phyloP scores from a whole-genome alignment of 257 asterid species.

The Solanum stenotomum region DNA sequence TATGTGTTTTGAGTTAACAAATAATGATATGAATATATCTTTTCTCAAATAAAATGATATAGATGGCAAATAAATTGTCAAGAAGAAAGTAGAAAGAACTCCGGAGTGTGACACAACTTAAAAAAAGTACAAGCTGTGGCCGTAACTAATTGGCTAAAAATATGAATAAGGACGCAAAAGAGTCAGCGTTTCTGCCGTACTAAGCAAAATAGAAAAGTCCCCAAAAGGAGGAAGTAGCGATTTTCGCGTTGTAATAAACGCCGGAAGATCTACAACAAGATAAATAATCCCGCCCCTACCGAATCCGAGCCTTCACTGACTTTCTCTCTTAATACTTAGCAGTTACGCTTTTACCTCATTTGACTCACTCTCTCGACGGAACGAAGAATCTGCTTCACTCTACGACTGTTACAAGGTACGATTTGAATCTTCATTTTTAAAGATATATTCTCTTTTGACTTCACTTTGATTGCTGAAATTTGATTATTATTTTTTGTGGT shows the following conservation, averaged over 20 bases:
- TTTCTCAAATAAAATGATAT: too few species aligned
- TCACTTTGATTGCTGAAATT: not conserved
- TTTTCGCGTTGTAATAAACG: not conserved
- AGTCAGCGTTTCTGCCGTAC: not conserved
- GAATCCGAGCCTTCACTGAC: not conserved
- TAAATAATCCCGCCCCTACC: not conserved
- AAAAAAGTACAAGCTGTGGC: not conserved
- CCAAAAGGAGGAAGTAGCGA: not conserved
- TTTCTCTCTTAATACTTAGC: not conserved
- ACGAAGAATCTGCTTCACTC: not conserved
- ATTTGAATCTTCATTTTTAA: not conserved
- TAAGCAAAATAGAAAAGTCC: not conserved
- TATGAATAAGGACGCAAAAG: not conserved
- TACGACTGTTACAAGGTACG: not conserved
- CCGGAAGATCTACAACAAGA: not conserved
- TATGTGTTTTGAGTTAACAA: rapidly evolving
- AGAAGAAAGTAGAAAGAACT: not conserved
- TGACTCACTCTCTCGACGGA: not conserved
- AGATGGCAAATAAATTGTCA: not conserved
- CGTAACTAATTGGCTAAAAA: not conserved
- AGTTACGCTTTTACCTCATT: not conserved
- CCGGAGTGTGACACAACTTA: not conserved
- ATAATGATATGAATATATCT: rapidly evolving
- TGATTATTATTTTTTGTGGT: not conserved
- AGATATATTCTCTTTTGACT: not conserved